Base-by-base conservation (phyloP, 495 filamentous ascomycete genomes). In the Bryoglossum gracile region DNA sequence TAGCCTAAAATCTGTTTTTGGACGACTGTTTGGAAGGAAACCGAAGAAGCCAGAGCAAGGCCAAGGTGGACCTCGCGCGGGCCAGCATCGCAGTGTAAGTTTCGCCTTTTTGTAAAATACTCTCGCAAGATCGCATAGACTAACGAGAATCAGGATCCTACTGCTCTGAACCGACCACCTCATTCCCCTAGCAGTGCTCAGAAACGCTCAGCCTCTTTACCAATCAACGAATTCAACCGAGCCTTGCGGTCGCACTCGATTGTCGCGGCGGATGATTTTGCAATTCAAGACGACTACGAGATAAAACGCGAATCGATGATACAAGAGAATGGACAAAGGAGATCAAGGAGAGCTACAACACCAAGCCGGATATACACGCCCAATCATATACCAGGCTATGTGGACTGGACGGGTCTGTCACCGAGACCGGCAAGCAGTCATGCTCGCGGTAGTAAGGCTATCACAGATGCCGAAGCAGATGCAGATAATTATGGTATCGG, bases 171-270 rank as follows among this genome's bases (percentile, higher is more conserved):
- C 25, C 60, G 61, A 36, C 38, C 21, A 13, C 50, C 56, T 6
- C 62, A 37, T 56, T 42, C 35, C 9, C 21, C 16, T 14, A 13
- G 26, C 2, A 25, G 58, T 67, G 40, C 48, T 17, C 48, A 68
- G 4, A 68, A 74, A 49, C 70, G 73, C 26, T 75, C 74, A 2
- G 68, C 64, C 2, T 77, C 75, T 3, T 49, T 75, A 8, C 74
- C 75, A 21, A 65, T 79, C 48, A 77, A 68, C 39, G 74, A 79
- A 57, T 71, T 65, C 19, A 69, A 74, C 44, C 65, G 67, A 16
- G 73, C 74, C 1, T 57, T 78, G 11, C 67, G 72, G 22, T 77
- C 75, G 8, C 74, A 78, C 52, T 77, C 75, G 5, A 67, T 71
- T 34, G 24, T 50, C 2, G 37, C 43, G n/a, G 28, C 25, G 13